Base-by-base conservation (phyloP, 371 early-diverging fungal species). In the Mortierella sp. region DNA sequence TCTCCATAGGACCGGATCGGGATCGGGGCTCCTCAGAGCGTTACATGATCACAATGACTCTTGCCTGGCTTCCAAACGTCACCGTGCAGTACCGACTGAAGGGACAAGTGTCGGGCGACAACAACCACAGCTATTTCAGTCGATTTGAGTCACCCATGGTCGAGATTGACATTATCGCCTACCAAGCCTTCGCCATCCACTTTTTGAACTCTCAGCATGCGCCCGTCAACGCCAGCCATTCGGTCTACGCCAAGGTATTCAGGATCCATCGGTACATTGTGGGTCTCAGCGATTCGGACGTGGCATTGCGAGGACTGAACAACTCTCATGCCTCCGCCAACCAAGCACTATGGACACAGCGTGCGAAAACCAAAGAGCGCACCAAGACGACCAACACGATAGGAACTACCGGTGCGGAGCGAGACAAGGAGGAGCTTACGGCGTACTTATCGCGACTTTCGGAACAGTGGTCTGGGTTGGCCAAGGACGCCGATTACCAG, bases 81-180 rank as follows among this genome's bases (percentile, higher is more conserved):
- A 95, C 95, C 0, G 91, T 99, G 14, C 93, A 95, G 56, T 99
- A 99, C 88, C 94, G 94, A 43, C 93, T 98, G 70, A 94, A 88
- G 41, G 93, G 88, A 71, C 91, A 74, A 46, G 71, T 82, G 14
- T 73, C 84, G 2, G 54, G 75, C 14, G 87, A 55, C n/a, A 55
- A 71, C 72, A 51, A 48, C 58, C 43, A 79, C 70, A 80, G 51
- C 35, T 82, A 71, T 58, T 82, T 83, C 56, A 74, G 78, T 24
- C 82, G 84, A 60, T 76, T 81, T 8, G 91, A 91, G 68, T 88
- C 89, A 3, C 90, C 90, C 12, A 76, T 90, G 49, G 89, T 93
- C 54, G 93, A 93, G 79, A 86, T 95, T 71, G 92, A 93, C 78
- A 89, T 95, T 48, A 75, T 94, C 18, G 92, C 94, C 10, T 90